A percentile compares a stretch with the other conserved stretches of the same genome.
These are phyloP conservation scores for Podospora appendiculata DNA, from an alignment of 495 filamentous ascomycete genomes.

Conservation along the genomic window DNA sequence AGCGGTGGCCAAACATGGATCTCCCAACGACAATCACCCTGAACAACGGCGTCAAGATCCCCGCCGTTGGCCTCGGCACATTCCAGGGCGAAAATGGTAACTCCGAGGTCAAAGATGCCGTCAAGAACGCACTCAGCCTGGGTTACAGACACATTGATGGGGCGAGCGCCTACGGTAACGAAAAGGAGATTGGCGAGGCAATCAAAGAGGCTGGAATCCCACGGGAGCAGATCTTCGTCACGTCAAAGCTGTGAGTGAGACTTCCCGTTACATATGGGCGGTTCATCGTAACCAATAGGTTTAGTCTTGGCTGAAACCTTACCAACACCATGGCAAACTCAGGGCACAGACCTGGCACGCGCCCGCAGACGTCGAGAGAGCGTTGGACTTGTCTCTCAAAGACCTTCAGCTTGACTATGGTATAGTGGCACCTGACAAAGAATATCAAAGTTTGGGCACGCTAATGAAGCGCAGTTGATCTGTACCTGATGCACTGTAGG, in stretches of 20 bases:
- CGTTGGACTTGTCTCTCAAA: constrained; percentile 15
- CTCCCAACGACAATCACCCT: constrained; percentile 10
- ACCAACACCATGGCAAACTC: no score
- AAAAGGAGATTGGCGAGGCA: constrained; percentile 30
- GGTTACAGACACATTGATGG: constrained; percentile 36
- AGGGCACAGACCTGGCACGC: constrained; percentile 25
- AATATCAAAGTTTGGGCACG: no score
- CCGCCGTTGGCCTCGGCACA: constrained; percentile 23
- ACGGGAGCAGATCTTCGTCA: constrained; percentile 29
- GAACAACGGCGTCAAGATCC: constrained; percentile 19
- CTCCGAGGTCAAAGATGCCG: constrained; percentile 20
- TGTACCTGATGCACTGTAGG: constrained; percentile 30
- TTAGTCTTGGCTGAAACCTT: no score
- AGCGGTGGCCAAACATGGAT: no score
- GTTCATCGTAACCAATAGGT: no score
- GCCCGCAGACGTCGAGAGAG: constrained; percentile 21
- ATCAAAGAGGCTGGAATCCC: constrained; percentile 28
- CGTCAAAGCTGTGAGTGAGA: constrained; percentile 25
- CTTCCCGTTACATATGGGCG: no score
- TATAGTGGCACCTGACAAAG: not conserved
- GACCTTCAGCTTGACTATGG: constrained; percentile 22
- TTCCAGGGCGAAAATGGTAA: constrained; percentile 19
- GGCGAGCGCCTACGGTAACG: constrained; percentile 33
- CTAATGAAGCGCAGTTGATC: constrained; percentile 16
- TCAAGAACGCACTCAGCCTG: constrained; percentile 21